These are phyloP conservation scores for Croton laevigatus DNA, from an alignment of 441 rosid genomes.

Conservation along the genomic window DNA sequence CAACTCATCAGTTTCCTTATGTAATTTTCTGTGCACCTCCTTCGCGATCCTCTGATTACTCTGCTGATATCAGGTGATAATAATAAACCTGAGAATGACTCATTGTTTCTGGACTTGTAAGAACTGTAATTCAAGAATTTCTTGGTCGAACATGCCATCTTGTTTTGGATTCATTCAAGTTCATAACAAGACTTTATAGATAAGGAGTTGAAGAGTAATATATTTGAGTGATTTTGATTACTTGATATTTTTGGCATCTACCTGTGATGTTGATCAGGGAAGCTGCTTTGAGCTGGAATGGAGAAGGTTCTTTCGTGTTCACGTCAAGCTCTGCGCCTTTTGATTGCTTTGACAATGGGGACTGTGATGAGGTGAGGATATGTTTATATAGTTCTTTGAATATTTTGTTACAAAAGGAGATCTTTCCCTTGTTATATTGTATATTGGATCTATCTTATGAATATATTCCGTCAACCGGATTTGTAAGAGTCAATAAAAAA, in stretches of 20 bases:
- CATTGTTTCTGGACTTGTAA: background rate
- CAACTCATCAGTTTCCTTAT: constrained; percentile 49
- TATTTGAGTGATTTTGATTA: background rate
- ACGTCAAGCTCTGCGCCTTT: constrained; percentile 85
- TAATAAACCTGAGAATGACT: background rate
- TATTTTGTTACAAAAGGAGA: constrained; percentile 7
- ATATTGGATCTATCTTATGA: background rate
- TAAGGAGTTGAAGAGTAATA: background rate
- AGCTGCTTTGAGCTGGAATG: constrained; percentile 83
- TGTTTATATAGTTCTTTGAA: background rate
- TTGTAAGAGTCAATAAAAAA: background rate
- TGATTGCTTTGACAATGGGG: constrained; percentile 75
- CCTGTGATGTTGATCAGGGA: constrained; percentile 37
- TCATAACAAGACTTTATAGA: background rate
- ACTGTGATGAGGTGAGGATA: constrained; percentile 58
- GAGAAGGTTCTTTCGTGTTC: constrained; percentile 82
- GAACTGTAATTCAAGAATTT: background rate
- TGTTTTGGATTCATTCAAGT: background rate
- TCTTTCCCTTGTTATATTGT: background rate
- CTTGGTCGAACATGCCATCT: no score
- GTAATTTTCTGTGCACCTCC: constrained; percentile 96
- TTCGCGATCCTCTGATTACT: constrained; percentile 65
- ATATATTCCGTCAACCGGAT: background rate
- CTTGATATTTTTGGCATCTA: background rate
- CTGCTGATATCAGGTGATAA: constrained; percentile 74